phyloP scores from a whole-genome alignment of 106 monocot species.

The Alisma plantagoaquatica region DNA sequence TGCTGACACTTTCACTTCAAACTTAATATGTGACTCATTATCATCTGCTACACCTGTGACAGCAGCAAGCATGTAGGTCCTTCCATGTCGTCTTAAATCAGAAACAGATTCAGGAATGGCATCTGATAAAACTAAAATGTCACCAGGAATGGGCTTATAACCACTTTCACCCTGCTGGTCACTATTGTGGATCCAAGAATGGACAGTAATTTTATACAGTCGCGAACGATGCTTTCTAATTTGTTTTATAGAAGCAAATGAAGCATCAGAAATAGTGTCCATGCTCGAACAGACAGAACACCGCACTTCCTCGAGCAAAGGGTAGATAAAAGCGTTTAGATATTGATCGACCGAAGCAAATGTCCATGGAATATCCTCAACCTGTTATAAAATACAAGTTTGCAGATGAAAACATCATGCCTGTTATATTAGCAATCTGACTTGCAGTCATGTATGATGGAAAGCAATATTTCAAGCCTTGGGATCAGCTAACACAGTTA shows the following conservation, averaged over 20 bases:
- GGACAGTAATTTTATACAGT: neutral
- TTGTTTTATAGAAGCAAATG: conserved; percentile 1
- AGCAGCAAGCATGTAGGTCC: conserved; percentile 1
- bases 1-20: conserved; percentile 3
- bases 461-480: too few species aligned
- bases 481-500: too few species aligned
- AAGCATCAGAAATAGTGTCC: neutral
- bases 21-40: neutral
- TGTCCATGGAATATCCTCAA: conserved; percentile 8
- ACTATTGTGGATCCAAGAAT: neutral
- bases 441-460: too few species aligned
- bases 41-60: neutral
- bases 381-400: conserved; percentile 8
- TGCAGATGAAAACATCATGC: neutral
- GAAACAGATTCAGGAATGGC: conserved; percentile 2
- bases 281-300: conserved; percentile 6
- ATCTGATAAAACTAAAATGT: conserved; percentile 10
- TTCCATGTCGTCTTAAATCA: conserved; percentile 9
- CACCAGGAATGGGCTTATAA: conserved; percentile 13
- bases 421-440: neutral
- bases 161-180: neutral
- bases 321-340: conserved; percentile 3
- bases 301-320: conserved; percentile 14
- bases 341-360: conserved; percentile 9
- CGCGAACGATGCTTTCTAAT: neutral